Evolutionary conservation across 345 rosid species (phyloP).

Genomic region (Eucalyptus sp.): DNA sequence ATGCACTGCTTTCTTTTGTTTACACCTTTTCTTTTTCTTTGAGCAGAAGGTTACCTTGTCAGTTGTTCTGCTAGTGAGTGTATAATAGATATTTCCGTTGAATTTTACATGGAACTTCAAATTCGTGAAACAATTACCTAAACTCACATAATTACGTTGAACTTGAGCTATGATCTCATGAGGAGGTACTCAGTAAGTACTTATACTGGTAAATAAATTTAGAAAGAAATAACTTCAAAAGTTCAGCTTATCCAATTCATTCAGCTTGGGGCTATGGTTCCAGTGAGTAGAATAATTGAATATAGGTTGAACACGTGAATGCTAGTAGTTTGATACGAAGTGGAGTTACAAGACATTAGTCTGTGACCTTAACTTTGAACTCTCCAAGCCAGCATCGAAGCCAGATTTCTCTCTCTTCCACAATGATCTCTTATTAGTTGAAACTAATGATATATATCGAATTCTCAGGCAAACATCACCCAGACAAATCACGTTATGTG

Average conservation of each 20-base stretch:
- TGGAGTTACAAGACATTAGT: neutral
- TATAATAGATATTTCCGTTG: neutral
- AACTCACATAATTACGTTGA: neutral
- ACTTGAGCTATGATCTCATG: neutral
- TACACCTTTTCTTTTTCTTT: neutral
- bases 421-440: neutral
- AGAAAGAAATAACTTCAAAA: neutral
- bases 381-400: neutral
- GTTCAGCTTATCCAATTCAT: neutral
- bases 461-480: slow-evolving; percentile 84
- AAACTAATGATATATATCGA: neutral
- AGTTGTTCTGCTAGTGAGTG: neutral
- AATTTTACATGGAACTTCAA: neutral
- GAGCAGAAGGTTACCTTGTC: neutral
- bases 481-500: slow-evolving; percentile 86
- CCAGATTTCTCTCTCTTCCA: neutral
- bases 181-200: neutral
- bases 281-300: neutral
- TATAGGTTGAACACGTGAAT: neutral
- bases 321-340: neutral
- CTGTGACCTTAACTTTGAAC: neutral
- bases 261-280: neutral
- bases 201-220: neutral
- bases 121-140: neutral
- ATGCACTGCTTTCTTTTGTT: neutral